These are phyloP conservation scores for button mushroom (Agaricus bisporus) DNA, from an alignment of 768 basidiomycete genomes.

Conservation along the genomic window DNA sequence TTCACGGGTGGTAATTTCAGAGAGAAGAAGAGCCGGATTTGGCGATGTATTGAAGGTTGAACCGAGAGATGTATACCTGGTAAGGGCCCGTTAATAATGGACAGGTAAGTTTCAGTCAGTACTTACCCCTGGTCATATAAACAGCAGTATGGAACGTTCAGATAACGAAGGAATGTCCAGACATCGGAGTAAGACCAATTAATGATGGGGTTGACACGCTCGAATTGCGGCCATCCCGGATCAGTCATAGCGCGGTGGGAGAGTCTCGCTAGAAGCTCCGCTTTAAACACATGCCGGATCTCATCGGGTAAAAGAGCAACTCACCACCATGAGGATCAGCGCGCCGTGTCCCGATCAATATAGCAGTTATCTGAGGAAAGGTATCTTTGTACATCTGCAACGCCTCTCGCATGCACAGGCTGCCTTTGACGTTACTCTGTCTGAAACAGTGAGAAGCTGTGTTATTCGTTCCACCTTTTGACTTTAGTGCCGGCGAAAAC, in stretches of 20 bases:
- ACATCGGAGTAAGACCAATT: constrained; percentile 91
- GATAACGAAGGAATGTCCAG: constrained; percentile 75
- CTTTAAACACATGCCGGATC: background rate
- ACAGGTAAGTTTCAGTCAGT: background rate
- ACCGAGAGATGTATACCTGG: constrained; percentile 94
- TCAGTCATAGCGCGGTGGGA: constrained; percentile 78
- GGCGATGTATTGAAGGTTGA: constrained; percentile 93
- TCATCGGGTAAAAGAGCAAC: constrained; percentile 19
- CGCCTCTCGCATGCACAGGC: constrained; percentile 75
- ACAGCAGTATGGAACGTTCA: constrained; percentile 79
- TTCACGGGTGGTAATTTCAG: constrained; percentile 3
- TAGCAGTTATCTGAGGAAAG: constrained; percentile 66
- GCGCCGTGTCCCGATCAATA: constrained; percentile 84
- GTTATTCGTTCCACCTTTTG: too few species aligned
- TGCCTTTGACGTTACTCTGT: constrained; percentile 43
- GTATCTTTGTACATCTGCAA: constrained; percentile 64
- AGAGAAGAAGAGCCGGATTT: constrained; percentile 74
- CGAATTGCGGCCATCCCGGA: constrained; percentile 81
- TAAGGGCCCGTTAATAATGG: background rate
- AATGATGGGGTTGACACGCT: constrained; percentile 92
- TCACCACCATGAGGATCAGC: constrained; percentile 92
- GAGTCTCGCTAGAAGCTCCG: constrained; percentile 48
- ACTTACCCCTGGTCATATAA: constrained; percentile 89
- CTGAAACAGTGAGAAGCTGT: too few species aligned
- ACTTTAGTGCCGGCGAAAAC: too few species aligned